phyloP scores from a whole-genome alignment of 129 eudicot species.

The Dittrichia graveolens region DNA sequence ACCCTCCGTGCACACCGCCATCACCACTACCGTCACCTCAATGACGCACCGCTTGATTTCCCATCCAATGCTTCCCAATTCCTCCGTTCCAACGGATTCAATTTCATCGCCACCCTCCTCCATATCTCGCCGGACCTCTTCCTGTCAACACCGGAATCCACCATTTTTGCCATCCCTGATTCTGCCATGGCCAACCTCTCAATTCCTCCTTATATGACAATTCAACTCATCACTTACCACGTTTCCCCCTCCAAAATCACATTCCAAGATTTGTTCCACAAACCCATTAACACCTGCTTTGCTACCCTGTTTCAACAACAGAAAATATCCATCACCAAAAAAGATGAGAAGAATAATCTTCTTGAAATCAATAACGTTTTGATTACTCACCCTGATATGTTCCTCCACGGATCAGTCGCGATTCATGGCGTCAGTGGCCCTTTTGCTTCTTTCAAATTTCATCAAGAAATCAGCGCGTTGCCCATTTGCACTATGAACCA shows the following conservation, averaged over 20 bases:
- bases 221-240: constrained; percentile 61
- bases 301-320: constrained; percentile 42
- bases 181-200: constrained; percentile 51
- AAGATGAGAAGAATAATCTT: constrained; percentile 5
- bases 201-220: constrained; percentile 41
- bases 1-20: constrained; percentile 16
- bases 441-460: constrained; percentile 33
- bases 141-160: constrained; percentile 46
- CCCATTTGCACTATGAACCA: constrained; percentile 33
- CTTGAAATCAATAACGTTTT: constrained; percentile 55
- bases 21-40: constrained; percentile 23
- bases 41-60: constrained; percentile 44
- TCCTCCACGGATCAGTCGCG: constrained; percentile 44
- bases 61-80: constrained; percentile 48
- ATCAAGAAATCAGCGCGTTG: constrained; percentile 35
- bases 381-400: constrained; percentile 68
- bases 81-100: constrained; percentile 58
- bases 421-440: constrained; percentile 60
- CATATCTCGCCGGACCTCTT: constrained; percentile 70
- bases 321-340: constrained; percentile 43
- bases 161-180: constrained; percentile 72
- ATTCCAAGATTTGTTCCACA: constrained; percentile 38
- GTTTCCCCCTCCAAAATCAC: constrained; percentile 46
- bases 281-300: constrained; percentile 51
- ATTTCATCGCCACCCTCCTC: constrained; percentile 56